Evolutionary conservation across 768 basidiomycete genomes (phyloP).

Genomic region (Leccinum variicolor): DNA sequence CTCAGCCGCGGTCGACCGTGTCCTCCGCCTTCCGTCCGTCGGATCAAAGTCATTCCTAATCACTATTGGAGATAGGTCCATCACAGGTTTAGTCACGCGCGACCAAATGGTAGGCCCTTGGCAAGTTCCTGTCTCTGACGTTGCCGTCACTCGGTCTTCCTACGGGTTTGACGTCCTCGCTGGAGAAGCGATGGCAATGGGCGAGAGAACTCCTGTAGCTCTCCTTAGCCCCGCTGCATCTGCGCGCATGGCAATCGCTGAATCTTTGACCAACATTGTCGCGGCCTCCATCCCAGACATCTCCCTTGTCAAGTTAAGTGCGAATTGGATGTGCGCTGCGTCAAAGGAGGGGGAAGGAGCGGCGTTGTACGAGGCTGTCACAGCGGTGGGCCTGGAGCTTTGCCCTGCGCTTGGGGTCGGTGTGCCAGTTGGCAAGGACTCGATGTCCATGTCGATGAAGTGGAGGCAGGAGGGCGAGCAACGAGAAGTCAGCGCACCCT

Average conservation of each 20-base stretch:
- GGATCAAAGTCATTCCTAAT: conserved; percentile 97
- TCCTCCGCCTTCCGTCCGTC: conserved; percentile 88
- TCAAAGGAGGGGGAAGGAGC: conserved; percentile 86
- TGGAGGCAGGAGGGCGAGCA: conserved; percentile 65
- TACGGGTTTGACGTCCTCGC: conserved; percentile 83
- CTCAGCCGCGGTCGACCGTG: conserved; percentile 65
- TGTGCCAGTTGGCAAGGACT: conserved; percentile 99
- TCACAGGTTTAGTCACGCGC: conserved; percentile 91
- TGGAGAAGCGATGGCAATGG: conserved; percentile 99
- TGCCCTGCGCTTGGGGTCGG: conserved; percentile 92
- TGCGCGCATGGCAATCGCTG: conserved; percentile 93
- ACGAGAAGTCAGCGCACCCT: conserved; percentile 83
- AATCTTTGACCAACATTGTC: conserved; percentile 87
- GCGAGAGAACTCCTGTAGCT: conserved; percentile 92
- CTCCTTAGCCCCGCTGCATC: conserved; percentile 85
- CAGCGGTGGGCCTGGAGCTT: conserved; percentile 88
- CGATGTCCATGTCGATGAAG: conserved; percentile 99
- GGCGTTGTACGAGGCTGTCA: conserved; percentile 83
- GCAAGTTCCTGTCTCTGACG: conserved; percentile 97
- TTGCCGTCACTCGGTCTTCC: conserved; percentile 91
- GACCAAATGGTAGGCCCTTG: conserved; percentile 99
- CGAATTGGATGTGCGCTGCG: conserved; percentile 99
- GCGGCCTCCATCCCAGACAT: conserved; percentile 75
- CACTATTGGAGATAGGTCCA: conserved; percentile 93
- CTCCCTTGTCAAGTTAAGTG: conserved; percentile 85